Conservation (phyloP, 2,329 filamentous ascomycete genomes). For the Aspergillus phoenicis region DNA sequence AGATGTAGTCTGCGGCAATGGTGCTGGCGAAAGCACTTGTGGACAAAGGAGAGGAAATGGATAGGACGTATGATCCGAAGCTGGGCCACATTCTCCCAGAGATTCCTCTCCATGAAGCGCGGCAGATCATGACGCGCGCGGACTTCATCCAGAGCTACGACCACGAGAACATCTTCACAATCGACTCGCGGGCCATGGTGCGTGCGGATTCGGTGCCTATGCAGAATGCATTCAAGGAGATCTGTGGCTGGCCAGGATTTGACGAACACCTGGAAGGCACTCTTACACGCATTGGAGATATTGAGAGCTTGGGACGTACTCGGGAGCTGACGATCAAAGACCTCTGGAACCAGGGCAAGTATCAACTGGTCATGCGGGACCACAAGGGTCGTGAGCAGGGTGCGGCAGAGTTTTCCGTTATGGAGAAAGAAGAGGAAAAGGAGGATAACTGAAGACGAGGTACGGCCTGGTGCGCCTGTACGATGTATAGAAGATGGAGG, state of each 20-base stretch:
- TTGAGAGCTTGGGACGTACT: constrained; percentile 91
- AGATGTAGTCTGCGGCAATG: constrained; percentile 77
- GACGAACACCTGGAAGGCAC: constrained; percentile 80
- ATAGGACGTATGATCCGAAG: constrained; percentile 64
- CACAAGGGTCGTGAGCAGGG: constrained; percentile 51
- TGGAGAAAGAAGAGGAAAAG: constrained; percentile 35
- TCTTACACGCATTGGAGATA: constrained; percentile 81
- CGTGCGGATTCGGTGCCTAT: constrained; percentile 94
- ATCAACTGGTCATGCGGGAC: constrained; percentile 62
- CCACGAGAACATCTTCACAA: constrained; percentile 92
- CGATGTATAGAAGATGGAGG: constrained; percentile 1
- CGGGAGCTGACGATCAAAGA: constrained; percentile 95
- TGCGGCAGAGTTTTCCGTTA: constrained; percentile 51
- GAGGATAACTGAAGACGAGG: constrained; percentile 30
- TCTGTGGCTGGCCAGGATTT: constrained; percentile 77
- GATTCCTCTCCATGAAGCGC: constrained; percentile 77
- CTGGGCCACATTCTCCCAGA: constrained; percentile 76
- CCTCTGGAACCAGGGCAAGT: constrained; percentile 80
- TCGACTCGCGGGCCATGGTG: constrained; percentile 82
- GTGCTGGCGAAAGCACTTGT: constrained; percentile 88
- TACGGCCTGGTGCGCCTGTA: constrained; percentile 11
- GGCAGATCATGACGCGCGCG: constrained; percentile 91
- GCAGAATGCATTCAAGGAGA: constrained; percentile 86
- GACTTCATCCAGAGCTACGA: constrained; percentile 95
- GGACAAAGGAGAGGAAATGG: constrained; percentile 70